Percentiles rank a stretch among this genome's conserved stretches.
These are phyloP conservation scores for Yarrowia deformans DNA, from an alignment of 805 yeast genomes.

Conservation along the genomic window DNA sequence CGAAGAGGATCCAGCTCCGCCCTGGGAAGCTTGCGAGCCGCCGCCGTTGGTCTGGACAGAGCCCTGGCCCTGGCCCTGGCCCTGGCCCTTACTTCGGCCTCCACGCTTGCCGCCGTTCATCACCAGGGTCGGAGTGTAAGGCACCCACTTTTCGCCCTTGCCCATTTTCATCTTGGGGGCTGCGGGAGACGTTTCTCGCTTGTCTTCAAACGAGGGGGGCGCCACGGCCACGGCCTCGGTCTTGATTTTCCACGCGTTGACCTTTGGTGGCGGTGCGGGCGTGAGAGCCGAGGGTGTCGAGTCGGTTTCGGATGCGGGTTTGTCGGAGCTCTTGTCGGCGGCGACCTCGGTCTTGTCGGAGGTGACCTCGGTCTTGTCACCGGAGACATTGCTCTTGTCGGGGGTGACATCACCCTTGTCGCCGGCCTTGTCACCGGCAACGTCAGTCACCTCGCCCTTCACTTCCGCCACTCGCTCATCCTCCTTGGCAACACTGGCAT, in stretches of 20 bases:
- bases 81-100: constrained; percentile 24
- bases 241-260: constrained; percentile 64
- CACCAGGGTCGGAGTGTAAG: constrained; percentile 66
- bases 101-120: constrained; percentile 48
- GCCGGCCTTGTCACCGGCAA: background rate
- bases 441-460: background rate
- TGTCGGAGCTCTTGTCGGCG: constrained; percentile 42
- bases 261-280: constrained; percentile 71
- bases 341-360: background rate
- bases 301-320: background rate
- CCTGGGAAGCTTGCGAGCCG: background rate
- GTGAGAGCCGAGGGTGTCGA: constrained; percentile 51
- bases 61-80: background rate
- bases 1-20: too few relatives aligned
- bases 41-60: background rate
- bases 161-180: constrained; percentile 48
- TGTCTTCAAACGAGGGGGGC: constrained; percentile 37
- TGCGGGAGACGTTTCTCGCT: constrained; percentile 24
- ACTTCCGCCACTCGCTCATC: constrained; percentile 42
- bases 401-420: background rate
- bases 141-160: constrained; percentile 71
- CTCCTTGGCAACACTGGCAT: constrained; percentile 48
- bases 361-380: background rate
- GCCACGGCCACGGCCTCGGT: constrained; percentile 41
- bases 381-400: too few relatives aligned